A percentile compares a stretch with the other conserved stretches of the same genome.
These are phyloP conservation scores for Penicillium coprophilum DNA, from an alignment of 495 filamentous ascomycete species.

Conservation along the genomic window DNA sequence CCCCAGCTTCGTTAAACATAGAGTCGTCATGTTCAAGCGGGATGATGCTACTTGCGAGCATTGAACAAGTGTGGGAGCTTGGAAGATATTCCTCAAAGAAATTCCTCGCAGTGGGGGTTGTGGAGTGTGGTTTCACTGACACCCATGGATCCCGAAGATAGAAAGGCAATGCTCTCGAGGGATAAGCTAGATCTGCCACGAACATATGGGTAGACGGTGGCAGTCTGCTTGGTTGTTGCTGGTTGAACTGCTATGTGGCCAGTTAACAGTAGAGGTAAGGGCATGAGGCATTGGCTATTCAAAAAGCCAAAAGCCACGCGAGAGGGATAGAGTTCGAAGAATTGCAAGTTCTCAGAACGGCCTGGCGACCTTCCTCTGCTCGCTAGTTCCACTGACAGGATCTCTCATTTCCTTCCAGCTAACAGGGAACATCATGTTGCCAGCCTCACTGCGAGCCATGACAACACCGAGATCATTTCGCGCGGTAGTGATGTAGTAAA, in stretches of 20 bases:
- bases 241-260: not conserved
- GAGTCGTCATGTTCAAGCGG: not conserved
- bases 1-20: not conserved
- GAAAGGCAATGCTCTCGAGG: not conserved
- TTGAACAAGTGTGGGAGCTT: not conserved
- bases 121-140: not conserved
- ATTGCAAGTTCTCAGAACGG: constrained; percentile 63
- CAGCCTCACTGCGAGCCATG: constrained; percentile 85
- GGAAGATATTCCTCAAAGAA: constrained; percentile 1
- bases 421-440: constrained; percentile 85
- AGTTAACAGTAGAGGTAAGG: constrained; percentile 1
- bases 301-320: not conserved
- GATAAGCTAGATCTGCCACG: not conserved
- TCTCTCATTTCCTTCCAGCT: constrained; percentile 95
- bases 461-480: constrained; percentile 90
- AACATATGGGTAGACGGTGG: not conserved
- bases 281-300: not conserved
- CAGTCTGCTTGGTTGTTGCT: not conserved
- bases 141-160: not conserved
- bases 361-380: constrained; percentile 89
- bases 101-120: constrained; percentile 6
- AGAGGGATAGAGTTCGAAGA: not conserved
- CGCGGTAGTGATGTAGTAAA: constrained; percentile 89
- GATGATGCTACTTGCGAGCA: constrained; percentile 1
- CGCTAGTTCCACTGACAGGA: constrained; percentile 70